These are phyloP conservation scores for Wickerhamiella siamensis DNA, from an alignment of 805 yeast genomes.

Conservation along the genomic window DNA sequence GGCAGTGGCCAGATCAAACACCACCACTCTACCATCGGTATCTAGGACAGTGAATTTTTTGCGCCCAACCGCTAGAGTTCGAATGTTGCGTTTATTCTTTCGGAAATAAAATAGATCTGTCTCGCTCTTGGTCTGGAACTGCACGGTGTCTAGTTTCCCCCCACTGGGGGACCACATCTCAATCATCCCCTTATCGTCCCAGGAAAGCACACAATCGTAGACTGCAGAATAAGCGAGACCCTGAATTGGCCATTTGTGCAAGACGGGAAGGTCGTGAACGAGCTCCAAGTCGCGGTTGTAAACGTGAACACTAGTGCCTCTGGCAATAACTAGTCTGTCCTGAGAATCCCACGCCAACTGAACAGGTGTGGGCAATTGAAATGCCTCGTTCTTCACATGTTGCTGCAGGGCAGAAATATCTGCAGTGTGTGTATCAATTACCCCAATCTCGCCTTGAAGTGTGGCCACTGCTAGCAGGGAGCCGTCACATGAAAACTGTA, in stretches of 20 bases:
- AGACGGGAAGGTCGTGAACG: background rate
- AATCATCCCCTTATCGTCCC: background rate
- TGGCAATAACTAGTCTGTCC: no score
- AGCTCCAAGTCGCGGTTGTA: background rate
- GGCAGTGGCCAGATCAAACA: background rate
- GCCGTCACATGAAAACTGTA: background rate
- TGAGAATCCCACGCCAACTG: no score
- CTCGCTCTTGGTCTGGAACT: background rate
- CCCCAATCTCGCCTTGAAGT: background rate
- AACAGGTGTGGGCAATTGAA: no score
- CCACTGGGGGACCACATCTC: background rate
- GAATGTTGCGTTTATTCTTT: background rate
- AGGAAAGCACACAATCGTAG: background rate
- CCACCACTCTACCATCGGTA: background rate
- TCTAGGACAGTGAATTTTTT: background rate
- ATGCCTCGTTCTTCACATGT: no score
- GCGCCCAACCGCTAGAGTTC: background rate
- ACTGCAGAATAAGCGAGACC: background rate
- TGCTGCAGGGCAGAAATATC: background rate
- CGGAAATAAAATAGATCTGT: slow-evolving; percentile 1
- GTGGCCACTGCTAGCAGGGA: background rate
- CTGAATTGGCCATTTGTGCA: background rate
- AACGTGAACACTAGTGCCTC: no score
- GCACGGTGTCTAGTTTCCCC: background rate
- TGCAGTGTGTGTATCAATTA: background rate